A percentile compares a stretch with the other conserved stretches of the same genome.
phyloP scores from a whole-genome alignment of 2,329 filamentous ascomycete species.

The Helicocarpus griseus region DNA sequence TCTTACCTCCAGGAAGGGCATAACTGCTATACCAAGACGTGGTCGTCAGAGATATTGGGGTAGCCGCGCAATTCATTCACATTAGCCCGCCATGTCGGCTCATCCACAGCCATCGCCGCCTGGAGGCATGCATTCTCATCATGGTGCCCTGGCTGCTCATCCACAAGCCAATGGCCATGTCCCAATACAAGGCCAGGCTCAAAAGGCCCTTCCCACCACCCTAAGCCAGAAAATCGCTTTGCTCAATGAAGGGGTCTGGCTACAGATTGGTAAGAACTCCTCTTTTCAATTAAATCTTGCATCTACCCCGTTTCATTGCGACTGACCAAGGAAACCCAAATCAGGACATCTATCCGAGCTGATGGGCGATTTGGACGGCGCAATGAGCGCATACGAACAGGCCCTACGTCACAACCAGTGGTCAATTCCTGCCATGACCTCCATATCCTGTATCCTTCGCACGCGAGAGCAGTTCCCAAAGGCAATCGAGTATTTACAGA shows the following conservation, averaged over 20 bases:
- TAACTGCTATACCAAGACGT: too few relatives aligned
- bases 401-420: conserved; percentile 79
- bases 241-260: conserved; percentile 82
- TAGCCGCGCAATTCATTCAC: too few relatives aligned
- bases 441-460: conserved; percentile 82
- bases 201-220: conserved; percentile 49
- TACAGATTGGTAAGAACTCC: conserved; percentile 70
- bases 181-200: conserved; percentile 33
- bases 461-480: conserved; percentile 89
- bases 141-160: conserved; percentile 55
- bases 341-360: conserved; percentile 77
- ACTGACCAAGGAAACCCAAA: conserved; percentile 20
- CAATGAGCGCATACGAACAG: conserved; percentile 81
- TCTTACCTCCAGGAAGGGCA: background rate
- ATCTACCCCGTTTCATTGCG: conserved; percentile 13
- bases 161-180: conserved; percentile 43
- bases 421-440: conserved; percentile 86
- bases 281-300: conserved; percentile 7
- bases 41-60: too few relatives aligned
- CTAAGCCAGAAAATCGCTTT: conserved; percentile 65
- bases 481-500: conserved; percentile 85
- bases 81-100: conserved; percentile 45
- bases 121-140: conserved; percentile 58
- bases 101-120: conserved; percentile 75
- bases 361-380: conserved; percentile 79